Conservation (phyloP, 176 grass and related monocot species). For the Aegilops longissima region DNA sequence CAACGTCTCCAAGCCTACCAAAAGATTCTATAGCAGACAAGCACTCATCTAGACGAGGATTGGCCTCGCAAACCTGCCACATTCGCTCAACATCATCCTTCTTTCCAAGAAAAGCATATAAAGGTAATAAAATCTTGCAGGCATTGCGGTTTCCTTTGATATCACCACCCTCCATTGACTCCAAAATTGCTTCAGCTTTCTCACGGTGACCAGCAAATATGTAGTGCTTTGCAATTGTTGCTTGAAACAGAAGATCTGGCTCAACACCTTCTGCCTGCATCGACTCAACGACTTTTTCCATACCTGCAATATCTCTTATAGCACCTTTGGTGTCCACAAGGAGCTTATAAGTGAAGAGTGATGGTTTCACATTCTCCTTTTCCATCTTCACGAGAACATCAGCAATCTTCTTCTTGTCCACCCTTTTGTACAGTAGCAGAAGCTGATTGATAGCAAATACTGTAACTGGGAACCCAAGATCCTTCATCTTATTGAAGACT, state of each 20-base stretch:
- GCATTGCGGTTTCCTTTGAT: slow-evolving; percentile 52
- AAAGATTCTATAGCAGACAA: slow-evolving; percentile 59
- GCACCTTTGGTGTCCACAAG: slow-evolving; percentile 56
- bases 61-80: slow-evolving; percentile 59
- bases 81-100: slow-evolving; percentile 56
- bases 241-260: slow-evolving; percentile 45
- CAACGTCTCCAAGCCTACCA: slow-evolving; percentile 54
- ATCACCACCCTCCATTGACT: slow-evolving; percentile 60
- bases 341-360: slow-evolving; percentile 70
- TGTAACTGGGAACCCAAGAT: slow-evolving; percentile 47
- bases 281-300: slow-evolving; percentile 60
- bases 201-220: slow-evolving; percentile 50
- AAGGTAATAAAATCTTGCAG: slow-evolving; percentile 48
- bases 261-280: slow-evolving; percentile 58
- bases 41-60: slow-evolving; percentile 38
- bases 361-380: slow-evolving; percentile 65
- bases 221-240: slow-evolving; percentile 63
- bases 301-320: slow-evolving; percentile 48
- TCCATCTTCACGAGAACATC: slow-evolving; percentile 79
- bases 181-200: slow-evolving; percentile 62
- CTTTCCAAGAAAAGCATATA: slow-evolving; percentile 62
- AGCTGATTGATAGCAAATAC: slow-evolving; percentile 69
- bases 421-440: slow-evolving; percentile 69
- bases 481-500: slow-evolving; percentile 73
- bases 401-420: slow-evolving; percentile 67